Percentiles rank a stretch among this genome's conserved stretches.
These are phyloP conservation scores for Murraya paniculata DNA, from an alignment of 345 rosid genomes.

Conservation along the genomic window DNA sequence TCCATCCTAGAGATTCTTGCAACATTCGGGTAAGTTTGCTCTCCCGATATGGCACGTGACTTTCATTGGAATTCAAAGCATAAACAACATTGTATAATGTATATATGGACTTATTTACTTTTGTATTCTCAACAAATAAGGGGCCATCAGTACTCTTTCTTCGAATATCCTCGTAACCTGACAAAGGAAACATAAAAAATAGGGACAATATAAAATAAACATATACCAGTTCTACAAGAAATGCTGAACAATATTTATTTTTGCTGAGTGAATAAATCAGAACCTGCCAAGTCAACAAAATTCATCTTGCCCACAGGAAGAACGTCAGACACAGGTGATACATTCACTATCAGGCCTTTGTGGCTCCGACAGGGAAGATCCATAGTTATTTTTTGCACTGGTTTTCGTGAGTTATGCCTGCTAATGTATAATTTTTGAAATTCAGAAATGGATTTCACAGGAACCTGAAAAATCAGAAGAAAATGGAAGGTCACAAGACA, in stretches of 20 bases:
- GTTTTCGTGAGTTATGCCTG: constrained; percentile 25
- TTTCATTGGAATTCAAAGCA: constrained; percentile 60
- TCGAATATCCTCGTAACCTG: constrained; percentile 70
- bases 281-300: constrained; percentile 79
- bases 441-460: constrained; percentile 49
- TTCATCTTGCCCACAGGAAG: constrained; percentile 52
- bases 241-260: not conserved
- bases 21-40: constrained; percentile 71
- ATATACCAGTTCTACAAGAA: not conserved
- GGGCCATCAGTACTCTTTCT: constrained; percentile 36
- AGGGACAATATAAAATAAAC: not conserved
- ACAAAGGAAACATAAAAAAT: constrained; percentile 8
- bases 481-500: constrained; percentile 4
- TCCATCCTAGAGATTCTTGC: constrained; percentile 63
- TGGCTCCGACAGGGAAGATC: constrained; percentile 43
- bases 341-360: constrained; percentile 55
- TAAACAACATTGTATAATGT: constrained; percentile 66
- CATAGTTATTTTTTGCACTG: constrained; percentile 25
- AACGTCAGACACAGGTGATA: constrained; percentile 22
- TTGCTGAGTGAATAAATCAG: not conserved
- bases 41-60: constrained; percentile 73
- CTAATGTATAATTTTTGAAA: constrained; percentile 45
- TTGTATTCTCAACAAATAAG: constrained; percentile 42
- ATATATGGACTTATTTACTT: constrained; percentile 60
- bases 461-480: constrained; percentile 35